Conservation (phyloP, 2,329 filamentous ascomycete genomes). For the Plenodomus lindquistii region DNA sequence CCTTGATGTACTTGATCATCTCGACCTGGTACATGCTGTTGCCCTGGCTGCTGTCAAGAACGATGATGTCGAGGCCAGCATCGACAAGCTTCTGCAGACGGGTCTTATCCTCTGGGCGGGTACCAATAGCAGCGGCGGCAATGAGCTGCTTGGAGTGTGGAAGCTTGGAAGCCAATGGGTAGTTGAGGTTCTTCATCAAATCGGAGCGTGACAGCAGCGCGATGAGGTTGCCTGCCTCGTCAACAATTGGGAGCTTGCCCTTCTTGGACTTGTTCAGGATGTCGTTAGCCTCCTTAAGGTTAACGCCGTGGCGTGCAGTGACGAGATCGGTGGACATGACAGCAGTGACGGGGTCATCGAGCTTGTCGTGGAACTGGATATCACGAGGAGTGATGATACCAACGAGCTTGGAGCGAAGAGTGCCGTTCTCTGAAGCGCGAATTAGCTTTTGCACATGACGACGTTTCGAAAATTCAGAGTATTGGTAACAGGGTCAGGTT, state of each 20-base stretch:
- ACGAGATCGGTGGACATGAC: constrained; percentile 97
- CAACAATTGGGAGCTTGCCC: constrained; percentile 94
- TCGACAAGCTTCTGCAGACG: constrained; percentile 87
- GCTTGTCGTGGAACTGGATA: constrained; percentile 89
- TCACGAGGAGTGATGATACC: constrained; percentile 98
- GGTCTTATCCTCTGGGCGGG: constrained; percentile 87
- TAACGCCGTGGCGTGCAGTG: constrained; percentile 82
- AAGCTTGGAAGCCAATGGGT: constrained; percentile 93
- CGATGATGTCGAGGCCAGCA: constrained; percentile 90
- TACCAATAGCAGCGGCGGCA: constrained; percentile 92
- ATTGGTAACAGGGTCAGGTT: constrained; percentile 46
- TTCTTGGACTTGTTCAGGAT: constrained; percentile 96
- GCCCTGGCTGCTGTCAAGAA: constrained; percentile 95
- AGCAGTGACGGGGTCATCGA: constrained; percentile 72
- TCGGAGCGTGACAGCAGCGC: constrained; percentile 65
- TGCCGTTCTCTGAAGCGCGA: constrained; percentile 73
- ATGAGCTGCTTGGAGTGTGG: constrained; percentile 97
- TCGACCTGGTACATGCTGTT: constrained; percentile 99
- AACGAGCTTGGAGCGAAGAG: constrained; percentile 90
- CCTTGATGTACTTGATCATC: constrained; percentile 96
- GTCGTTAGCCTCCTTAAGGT: constrained; percentile 84
- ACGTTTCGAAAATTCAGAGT: neutral
- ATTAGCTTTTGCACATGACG: neutral
- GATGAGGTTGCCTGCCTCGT: constrained; percentile 76
- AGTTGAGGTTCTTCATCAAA: constrained; percentile 98